Base-by-base conservation (phyloP, 1,139 yeast genomes). In the Diutina pseudorugosa region DNA sequence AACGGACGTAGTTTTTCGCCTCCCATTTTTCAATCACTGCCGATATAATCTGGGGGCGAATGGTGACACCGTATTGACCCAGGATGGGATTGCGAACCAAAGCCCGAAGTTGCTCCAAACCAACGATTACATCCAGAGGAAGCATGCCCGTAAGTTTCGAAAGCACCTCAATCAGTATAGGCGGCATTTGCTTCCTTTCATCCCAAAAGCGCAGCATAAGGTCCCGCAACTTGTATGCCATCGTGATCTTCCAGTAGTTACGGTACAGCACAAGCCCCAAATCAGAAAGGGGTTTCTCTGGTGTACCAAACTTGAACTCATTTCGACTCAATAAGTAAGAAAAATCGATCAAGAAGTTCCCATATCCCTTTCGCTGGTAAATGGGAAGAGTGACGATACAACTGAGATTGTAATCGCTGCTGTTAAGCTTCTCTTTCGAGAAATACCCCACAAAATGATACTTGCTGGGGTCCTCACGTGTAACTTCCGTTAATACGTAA, bases 391-490 rank as follows among this genome's bases (percentile, higher is more conserved):
- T 90, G 56, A 93, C 71, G 50, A 93, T 93, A 68, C 98, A 93
- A 52, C 95, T 85, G 19, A 93, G 83, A 61, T 91, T 91, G 64
- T 87, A 88, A 57, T 79, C 83, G 1, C 90, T 80, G 47, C 82
- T 77, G 58, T 80, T 85, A 54, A 83, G 70, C 62, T 90, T 89
- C 60, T 90, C 97, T 60, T 91, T 93, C 27, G 96, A 87, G 62
- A 93, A 93, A 65, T 93, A 93, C 0, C 98, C 98, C 41, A 90
- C 94, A 66, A 91, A 83, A 63, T 85, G 90, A 62, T 85, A 85
- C 27, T 78, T 79, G 5, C 69, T 60, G 11, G 69, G 66, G 55
- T 71, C 71, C 2, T 60, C 57, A 9, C 70, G 72, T 60, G 84
- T 91, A 33, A 78, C 71, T 60, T 85, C 94, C 1, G 93, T 86